Percentiles rank a stretch among this genome's conserved stretches.
Conservation (phyloP, 2,329 filamentous ascomycete species). For the Fusarium sp. region DNA sequence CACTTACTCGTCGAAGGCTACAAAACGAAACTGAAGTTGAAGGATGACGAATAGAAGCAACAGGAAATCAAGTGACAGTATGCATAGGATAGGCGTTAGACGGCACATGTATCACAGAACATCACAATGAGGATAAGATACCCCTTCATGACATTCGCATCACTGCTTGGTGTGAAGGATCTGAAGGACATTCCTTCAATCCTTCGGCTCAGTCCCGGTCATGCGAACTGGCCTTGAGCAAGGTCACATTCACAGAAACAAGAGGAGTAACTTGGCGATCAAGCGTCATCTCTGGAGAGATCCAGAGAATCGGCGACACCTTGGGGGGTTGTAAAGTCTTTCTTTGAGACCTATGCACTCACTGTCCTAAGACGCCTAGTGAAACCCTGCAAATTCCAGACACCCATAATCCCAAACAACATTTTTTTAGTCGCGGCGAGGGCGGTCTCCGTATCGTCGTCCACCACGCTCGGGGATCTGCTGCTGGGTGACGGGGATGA, state of each 20-base stretch:
- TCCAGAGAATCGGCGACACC: constrained; percentile 89
- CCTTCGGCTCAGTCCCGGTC: constrained; percentile 16
- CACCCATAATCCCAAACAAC: constrained; percentile 53
- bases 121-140: constrained; percentile 30
- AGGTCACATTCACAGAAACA: constrained; percentile 48
- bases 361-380: constrained; percentile 69
- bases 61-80: not conserved
- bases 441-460: constrained; percentile 79
- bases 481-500: constrained; percentile 88
- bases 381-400: constrained; percentile 58
- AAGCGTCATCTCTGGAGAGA: constrained; percentile 79
- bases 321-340: constrained; percentile 71
- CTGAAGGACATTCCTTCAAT: constrained; percentile 3
- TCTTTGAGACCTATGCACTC: constrained; percentile 69
- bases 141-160: constrained; percentile 18
- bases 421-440: constrained; percentile 54
- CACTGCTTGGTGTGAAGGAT: not conserved
- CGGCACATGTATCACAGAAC: constrained; percentile 18
- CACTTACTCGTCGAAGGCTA: constrained; percentile 65
- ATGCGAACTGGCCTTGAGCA: constrained; percentile 38
- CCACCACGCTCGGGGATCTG: constrained; percentile 83
- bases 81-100: constrained; percentile 32
- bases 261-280: constrained; percentile 77
- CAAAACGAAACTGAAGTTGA: constrained; percentile 52
- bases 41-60: constrained; percentile 20